These are phyloP conservation scores for Madurella fahalii DNA, from an alignment of 2,329 filamentous ascomycete species.

Conservation along the genomic window DNA sequence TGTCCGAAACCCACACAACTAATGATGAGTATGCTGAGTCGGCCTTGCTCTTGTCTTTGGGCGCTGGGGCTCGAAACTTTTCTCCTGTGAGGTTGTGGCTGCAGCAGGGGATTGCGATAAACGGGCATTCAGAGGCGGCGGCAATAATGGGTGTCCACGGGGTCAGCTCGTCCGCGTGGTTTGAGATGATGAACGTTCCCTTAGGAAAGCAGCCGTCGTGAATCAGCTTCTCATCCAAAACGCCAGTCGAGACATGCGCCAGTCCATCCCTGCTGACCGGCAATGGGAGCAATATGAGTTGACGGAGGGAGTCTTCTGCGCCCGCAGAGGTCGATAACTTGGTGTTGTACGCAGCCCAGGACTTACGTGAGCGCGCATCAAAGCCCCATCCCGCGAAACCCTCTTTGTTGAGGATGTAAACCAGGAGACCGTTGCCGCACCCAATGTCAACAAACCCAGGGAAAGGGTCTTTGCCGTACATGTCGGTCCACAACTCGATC, in stretches of 20 bases:
- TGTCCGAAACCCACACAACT: slow-evolving; percentile 68
- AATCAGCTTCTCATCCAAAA: slow-evolving; percentile 28
- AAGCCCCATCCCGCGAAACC: slow-evolving; percentile 87
- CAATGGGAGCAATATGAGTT: slow-evolving; percentile 48
- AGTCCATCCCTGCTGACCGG: slow-evolving; percentile 30
- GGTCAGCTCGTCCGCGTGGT: slow-evolving; percentile 94
- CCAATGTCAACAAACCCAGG: slow-evolving; percentile 94
- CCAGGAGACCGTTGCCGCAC: slow-evolving; percentile 88
- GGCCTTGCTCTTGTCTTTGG: slow-evolving; percentile 45
- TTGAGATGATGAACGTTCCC: slow-evolving; percentile 89
- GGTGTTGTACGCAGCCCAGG: slow-evolving; percentile 69
- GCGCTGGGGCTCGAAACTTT: slow-evolving; percentile 62
- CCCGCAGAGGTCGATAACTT: slow-evolving; percentile 15
- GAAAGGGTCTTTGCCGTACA: slow-evolving; percentile 64
- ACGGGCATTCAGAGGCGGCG: slow-evolving; percentile 68
- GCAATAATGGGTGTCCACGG: slow-evolving; percentile 92
- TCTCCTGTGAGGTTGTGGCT: slow-evolving; percentile 80
- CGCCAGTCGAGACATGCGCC: slow-evolving; percentile 17
- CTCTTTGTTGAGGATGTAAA: slow-evolving; percentile 75
- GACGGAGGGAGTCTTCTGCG: slow-evolving; percentile 36
- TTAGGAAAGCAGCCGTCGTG: slow-evolving; percentile 64
- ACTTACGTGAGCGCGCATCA: slow-evolving; percentile 80
- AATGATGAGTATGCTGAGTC: slow-evolving; percentile 78
- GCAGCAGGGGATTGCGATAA: slow-evolving; percentile 93
- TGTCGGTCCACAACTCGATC: slow-evolving; percentile 83